Evolutionary conservation across 2,329 filamentous ascomycete genomes (phyloP), one percentile per base, ranked within the genome.

Genomic region (Sporothrix pallida): DNA sequence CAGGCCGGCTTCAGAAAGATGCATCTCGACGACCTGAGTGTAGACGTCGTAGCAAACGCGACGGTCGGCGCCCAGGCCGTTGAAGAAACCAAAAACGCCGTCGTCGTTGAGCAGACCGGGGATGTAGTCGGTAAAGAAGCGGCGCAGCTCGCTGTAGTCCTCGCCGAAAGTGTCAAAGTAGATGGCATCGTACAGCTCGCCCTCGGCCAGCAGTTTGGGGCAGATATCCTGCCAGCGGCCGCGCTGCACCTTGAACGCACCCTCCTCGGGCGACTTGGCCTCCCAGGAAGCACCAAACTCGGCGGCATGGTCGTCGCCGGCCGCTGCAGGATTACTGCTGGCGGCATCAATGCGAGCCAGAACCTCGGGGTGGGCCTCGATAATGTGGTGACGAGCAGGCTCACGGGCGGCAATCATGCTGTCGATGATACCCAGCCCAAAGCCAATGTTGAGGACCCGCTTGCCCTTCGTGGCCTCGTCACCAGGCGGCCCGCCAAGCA

Each of bases 91-190:
- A 80, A 97, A 97, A 9, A 91, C 87, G 74, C 95, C 92, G 3
- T 87, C 83, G 26, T 87, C 85, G 77, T 93, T 91, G 63, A 99
- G 84, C 72, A 98, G 82, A 0, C 90, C 91, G 46, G 96, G 93
- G 12, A 98, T 91, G 78, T 92, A 90, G 81, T 98, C 96, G 2
- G 88, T 91, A 81, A 98, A 97, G 84, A 98, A 98, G 74, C 90
- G 86, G 65, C 92, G 91, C 42, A 98, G 89, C 80, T 95, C 93
- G 1, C 86, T 86, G 82, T 98, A 99, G 76, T 96, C 93, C 83
- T 99, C 96, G 7, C 94, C 96, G 81, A 98, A 98, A 0, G 96
- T 99, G 80, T 99, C 96, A 79, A 98, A 98, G 84, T 98, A 99
- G 77, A 99, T 93, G 42, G 92, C 93, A 80, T 97, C 93, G 79